Evolutionary conservation across 345 rosid species (phyloP).

Genomic region (Eucalyptus viminalis): DNA sequence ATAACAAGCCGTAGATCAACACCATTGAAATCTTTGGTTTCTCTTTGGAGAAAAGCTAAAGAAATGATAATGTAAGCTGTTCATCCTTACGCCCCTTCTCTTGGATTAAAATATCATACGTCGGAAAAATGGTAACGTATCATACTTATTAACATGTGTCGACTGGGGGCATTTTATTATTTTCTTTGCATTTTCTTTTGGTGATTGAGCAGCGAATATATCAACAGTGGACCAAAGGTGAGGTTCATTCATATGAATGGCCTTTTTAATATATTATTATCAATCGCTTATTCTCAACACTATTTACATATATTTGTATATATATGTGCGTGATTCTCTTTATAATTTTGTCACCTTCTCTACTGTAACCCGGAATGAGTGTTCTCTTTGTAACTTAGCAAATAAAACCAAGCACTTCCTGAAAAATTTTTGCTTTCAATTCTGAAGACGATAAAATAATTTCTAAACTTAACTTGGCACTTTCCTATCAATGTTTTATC

Average conservation of each 20-base stretch:
- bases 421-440: neutral
- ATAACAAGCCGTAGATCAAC: neutral
- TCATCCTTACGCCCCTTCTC: too few species aligned
- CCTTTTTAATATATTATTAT: too few species aligned
- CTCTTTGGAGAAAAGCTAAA: too few species aligned
- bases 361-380: neutral
- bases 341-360: neutral
- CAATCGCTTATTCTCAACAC: neutral
- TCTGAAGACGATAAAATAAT: too few species aligned
- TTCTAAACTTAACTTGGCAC: too few species aligned
- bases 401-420: neutral
- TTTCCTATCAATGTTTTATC: too few species aligned
- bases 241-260: neutral
- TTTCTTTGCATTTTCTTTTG: neutral
- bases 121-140: too few species aligned
- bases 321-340: neutral
- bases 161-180: neutral
- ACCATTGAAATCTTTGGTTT: neutral
- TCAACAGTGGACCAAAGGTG: neutral
- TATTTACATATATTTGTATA: neutral
- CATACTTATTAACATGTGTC: too few species aligned
- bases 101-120: too few species aligned
- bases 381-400: neutral
- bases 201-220: neutral
- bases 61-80: too few species aligned